Percentiles rank a stretch among this genome's conserved stretches.
Conservation (phyloP, 805 yeast genomes). For the Saccharomycopsis sp. region DNA sequence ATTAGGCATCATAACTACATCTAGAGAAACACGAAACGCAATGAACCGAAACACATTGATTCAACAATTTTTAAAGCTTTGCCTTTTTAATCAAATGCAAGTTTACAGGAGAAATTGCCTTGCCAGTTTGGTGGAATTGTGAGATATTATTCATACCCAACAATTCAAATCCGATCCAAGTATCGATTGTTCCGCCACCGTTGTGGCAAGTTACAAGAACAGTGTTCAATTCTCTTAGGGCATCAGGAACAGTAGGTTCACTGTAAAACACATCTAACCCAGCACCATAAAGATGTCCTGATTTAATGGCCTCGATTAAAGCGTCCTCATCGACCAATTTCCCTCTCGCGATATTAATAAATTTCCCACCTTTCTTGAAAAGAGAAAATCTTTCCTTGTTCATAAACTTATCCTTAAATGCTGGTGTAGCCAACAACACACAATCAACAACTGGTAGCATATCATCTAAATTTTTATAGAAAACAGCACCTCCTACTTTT, state of each 20-base stretch:
- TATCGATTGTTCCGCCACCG: conserved; percentile 17
- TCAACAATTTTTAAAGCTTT: conserved; percentile 4
- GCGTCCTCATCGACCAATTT: conserved; percentile 66
- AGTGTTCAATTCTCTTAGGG: conserved; percentile 40
- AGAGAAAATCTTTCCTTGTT: conserved; percentile 53
- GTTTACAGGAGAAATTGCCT: conserved; percentile 18
- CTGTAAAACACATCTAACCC: conserved; percentile 73
- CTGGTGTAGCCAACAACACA: conserved; percentile 23
- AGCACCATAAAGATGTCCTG: conserved; percentile 60
- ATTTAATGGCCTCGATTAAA: conserved; percentile 45
- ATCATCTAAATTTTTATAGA: conserved; percentile 25
- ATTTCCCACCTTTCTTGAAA: conserved; percentile 19
- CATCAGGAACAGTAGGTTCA: conserved; percentile 59
- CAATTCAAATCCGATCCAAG: conserved; percentile 16
- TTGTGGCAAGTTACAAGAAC: conserved; percentile 26
- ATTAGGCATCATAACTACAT: too few relatives aligned
- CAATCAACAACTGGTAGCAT: conserved; percentile 28
- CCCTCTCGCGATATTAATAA: conserved; percentile 80
- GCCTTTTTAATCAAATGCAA: conserved; percentile 5
- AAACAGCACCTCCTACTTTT: conserved; percentile 17
- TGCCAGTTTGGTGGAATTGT: conserved; percentile 2
- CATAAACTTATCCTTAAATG: conserved; percentile 19
- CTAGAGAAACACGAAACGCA: too few relatives aligned
- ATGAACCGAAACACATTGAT: too few relatives aligned
- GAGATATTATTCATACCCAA: conserved; percentile 19